These are phyloP conservation scores for Colletotrichum phormii DNA, from an alignment of 2,329 filamentous ascomycete genomes.

Conservation along the genomic window DNA sequence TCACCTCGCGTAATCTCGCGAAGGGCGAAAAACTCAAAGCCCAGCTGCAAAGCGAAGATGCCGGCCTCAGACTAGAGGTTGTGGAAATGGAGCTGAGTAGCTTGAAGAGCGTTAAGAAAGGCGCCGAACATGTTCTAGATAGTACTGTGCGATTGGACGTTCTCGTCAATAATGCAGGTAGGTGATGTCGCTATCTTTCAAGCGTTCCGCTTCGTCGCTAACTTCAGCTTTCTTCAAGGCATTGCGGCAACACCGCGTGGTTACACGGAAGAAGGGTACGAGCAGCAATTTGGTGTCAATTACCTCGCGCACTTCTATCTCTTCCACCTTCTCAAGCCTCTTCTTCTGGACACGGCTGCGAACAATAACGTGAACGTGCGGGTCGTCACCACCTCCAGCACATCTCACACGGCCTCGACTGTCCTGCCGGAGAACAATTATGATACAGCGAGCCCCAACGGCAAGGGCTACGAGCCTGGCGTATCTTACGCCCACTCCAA, in stretches of 20 bases:
- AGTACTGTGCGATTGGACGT: constrained; percentile 40
- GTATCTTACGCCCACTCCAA: constrained; percentile 61
- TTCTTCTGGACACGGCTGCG: constrained; percentile 52
- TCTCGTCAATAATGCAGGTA: constrained; percentile 57
- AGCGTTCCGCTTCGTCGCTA: neutral
- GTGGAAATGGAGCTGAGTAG: constrained; percentile 46
- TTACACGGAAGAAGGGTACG: constrained; percentile 39
- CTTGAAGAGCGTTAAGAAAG: constrained; percentile 46
- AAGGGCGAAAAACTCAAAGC: constrained; percentile 42
- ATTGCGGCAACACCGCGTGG: constrained; percentile 31
- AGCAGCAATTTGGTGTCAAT: constrained; percentile 62
- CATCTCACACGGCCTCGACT: constrained; percentile 50
- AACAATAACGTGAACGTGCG: constrained; percentile 54
- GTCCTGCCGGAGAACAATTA: constrained; percentile 49
- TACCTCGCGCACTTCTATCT: constrained; percentile 66
- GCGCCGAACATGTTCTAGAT: constrained; percentile 36
- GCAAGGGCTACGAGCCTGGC: constrained; percentile 48
- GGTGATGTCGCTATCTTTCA: neutral
- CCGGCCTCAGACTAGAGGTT: constrained; percentile 44
- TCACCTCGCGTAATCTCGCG: constrained; percentile 53
- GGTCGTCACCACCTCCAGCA: constrained; percentile 57
- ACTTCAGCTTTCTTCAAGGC: constrained; percentile 10
- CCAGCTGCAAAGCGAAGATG: constrained; percentile 7
- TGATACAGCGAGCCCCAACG: constrained; percentile 46
- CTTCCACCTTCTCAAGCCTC: constrained; percentile 59